Percentiles rank a stretch among this genome's conserved stretches.
phyloP scores from a whole-genome alignment of 2,329 filamentous ascomycete species.

The Colletotrichum lini region DNA sequence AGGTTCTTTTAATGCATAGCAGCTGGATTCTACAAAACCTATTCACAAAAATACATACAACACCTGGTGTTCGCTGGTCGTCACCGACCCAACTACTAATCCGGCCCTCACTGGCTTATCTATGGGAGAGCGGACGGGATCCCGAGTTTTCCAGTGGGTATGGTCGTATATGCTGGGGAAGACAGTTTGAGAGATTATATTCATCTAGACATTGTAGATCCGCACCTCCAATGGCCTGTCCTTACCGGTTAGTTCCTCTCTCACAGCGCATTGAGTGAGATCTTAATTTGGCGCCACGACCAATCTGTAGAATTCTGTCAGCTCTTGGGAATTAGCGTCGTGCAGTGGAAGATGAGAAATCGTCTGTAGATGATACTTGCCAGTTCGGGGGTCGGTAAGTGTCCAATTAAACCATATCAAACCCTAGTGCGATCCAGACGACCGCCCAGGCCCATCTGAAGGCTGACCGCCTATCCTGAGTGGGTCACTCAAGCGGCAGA shows the following conservation, averaged over 20 bases:
- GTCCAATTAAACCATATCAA: constrained; percentile 14
- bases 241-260: too few species aligned
- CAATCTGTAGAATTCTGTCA: too few species aligned
- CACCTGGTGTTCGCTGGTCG: constrained; percentile 15
- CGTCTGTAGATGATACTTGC: not conserved
- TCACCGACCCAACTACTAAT: constrained; percentile 20
- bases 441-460: not conserved
- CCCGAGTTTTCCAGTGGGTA: constrained; percentile 25
- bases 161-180: not conserved
- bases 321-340: too few species aligned
- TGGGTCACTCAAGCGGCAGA: constrained; percentile 35
- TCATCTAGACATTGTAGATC: rapidly evolving
- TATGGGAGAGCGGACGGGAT: constrained; percentile 29
- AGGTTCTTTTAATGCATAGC: rapidly evolving
- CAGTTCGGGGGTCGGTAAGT: not conserved
- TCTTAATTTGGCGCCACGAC: too few species aligned
- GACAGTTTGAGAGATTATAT: rapidly evolving
- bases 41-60: not conserved
- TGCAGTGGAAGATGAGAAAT: not conserved
- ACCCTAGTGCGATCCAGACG: not conserved
- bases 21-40: not conserved
- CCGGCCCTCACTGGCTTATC: constrained; percentile 5
- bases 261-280: too few species aligned
- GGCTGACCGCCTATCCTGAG: constrained; percentile 13
- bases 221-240: not conserved